phyloP scores from a whole-genome alignment of 208 protist species.

The Leishmania martiniquensis region DNA sequence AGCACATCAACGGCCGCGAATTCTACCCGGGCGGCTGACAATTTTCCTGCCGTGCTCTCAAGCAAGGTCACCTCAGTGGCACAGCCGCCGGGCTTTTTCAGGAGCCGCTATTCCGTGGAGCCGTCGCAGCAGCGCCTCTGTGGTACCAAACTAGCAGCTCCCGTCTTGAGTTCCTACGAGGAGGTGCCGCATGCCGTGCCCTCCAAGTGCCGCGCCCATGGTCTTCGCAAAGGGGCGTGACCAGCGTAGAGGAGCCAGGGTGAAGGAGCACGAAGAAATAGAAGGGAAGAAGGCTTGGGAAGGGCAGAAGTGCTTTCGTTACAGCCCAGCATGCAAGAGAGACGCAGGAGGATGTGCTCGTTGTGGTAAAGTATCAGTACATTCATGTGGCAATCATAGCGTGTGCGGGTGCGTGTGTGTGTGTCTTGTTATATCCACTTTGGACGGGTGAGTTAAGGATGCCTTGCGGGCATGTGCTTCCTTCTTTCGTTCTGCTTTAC shows the following conservation, averaged over 20 bases:
- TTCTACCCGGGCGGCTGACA: too few relatives aligned
- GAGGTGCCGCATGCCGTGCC: neutral
- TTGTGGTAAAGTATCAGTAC: neutral
- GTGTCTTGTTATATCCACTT: neutral
- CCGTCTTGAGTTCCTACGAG: neutral
- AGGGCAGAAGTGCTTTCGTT: neutral
- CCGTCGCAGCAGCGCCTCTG: constrained; percentile 4
- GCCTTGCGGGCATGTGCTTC: neutral
- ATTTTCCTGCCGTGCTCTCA: neutral
- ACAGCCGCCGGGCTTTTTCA: neutral
- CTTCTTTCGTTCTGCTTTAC: neutral
- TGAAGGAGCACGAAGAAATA: neutral
- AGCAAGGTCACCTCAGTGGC: neutral
- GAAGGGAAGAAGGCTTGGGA: neutral
- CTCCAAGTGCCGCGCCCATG: neutral
- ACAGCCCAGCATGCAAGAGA: neutral
- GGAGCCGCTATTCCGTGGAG: neutral
- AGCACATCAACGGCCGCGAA: neutral
- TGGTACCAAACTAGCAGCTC: neutral
- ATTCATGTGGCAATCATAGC: neutral
- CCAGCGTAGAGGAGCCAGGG: neutral
- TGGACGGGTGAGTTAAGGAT: neutral
- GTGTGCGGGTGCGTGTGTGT: neutral
- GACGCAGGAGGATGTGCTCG: neutral
- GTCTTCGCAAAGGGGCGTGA: neutral